A percentile compares a stretch with the other conserved stretches of the same genome.
Evolutionary conservation across 1,139 yeast species (phyloP).

Genomic region (Yamadazyma diddensiae): DNA sequence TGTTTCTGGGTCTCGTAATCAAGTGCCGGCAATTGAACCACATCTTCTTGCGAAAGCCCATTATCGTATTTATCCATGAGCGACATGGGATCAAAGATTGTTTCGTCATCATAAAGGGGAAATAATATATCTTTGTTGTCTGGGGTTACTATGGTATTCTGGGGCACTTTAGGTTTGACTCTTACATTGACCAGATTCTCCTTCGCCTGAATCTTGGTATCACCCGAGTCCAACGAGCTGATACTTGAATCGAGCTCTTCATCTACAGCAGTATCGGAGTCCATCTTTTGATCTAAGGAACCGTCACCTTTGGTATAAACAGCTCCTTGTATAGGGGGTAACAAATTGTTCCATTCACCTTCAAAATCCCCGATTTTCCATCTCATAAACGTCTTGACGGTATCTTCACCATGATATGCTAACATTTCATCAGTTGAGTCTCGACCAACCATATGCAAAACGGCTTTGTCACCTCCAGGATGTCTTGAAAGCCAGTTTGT

Average conservation of each 20-base stretch:
- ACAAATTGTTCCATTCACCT: conserved; percentile 63
- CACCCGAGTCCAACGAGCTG: conserved; percentile 7
- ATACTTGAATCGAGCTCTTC: conserved; percentile 16
- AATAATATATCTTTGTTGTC: conserved; percentile 35
- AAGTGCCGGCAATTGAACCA: conserved; percentile 55
- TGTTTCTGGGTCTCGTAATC: conserved; percentile 64
- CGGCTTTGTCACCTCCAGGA: conserved; percentile 90
- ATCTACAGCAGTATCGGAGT: conserved; percentile 14
- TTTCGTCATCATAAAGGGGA: conserved; percentile 30
- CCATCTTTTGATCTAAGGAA: conserved; percentile 19
- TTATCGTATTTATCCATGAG: conserved; percentile 60
- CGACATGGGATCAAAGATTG: conserved; percentile 53
- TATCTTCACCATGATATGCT: conserved; percentile 68
- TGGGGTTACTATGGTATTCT: conserved; percentile 36
- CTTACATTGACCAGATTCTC: conserved; percentile 18
- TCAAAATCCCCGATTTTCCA: conserved; percentile 67
- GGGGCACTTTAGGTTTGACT: conserved; percentile 52
- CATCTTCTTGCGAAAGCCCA: conserved; percentile 49
- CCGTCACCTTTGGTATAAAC: conserved; percentile 23
- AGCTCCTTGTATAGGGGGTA: conserved; percentile 92
- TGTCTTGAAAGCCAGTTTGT: conserved; percentile 70
- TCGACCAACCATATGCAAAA: conserved; percentile 79
- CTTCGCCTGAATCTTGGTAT: background rate
- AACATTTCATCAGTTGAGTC: conserved; percentile 92
- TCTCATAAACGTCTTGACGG: conserved; percentile 45